Base-by-base conservation (phyloP, 495 filamentous ascomycete species). In the Xylaria longipes region DNA sequence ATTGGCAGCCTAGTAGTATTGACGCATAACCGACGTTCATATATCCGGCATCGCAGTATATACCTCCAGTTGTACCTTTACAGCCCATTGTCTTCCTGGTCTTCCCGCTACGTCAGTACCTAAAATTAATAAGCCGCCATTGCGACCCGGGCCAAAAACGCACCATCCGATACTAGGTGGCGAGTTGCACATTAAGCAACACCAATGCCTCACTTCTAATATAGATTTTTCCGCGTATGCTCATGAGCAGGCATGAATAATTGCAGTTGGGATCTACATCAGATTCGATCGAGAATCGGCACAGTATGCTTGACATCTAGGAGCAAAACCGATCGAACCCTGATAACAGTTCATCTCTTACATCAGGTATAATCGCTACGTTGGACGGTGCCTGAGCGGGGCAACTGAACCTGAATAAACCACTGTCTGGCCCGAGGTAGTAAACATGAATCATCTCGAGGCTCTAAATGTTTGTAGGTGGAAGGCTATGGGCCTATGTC, bases 21-120 rank as follows among this genome's bases (percentile, higher is more conserved):
- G 52, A 58, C 52, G 52, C 66, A 60, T 68, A 17, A 68, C 5
- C 35, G 25, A 17, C 29, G 2, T 33, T 48, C 22, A 45, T 60
- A 43, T 11, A 60, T 43, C 66, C 66, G 66, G 41, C 66, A 57
- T 48, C 66, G 39, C 66, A 69, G 60, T 37, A n/a, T n/a, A n/a
- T n/a, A n/a, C n/a, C n/a, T n/a, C n/a, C n/a, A 25, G 39, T n/a
- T 35, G 27, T 41, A 27, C 58, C 17, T n/a, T 22, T 20, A 5
- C 45, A n/a, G 20, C 17, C 7, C 46, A 22, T 50, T 29, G 22
- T 17, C 37, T 63, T 48, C 33, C 25, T 69, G 35, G 22, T 46
- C 43, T 60, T 50, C 22, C 25, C 60, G 41, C 35, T n/a, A n/a
- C 17, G 27, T 31, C 31, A 33, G 41, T 63, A 52, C 12, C 8